Conservation (phyloP, 148 eudicot genomes). For the Gaultheria prostrata region DNA sequence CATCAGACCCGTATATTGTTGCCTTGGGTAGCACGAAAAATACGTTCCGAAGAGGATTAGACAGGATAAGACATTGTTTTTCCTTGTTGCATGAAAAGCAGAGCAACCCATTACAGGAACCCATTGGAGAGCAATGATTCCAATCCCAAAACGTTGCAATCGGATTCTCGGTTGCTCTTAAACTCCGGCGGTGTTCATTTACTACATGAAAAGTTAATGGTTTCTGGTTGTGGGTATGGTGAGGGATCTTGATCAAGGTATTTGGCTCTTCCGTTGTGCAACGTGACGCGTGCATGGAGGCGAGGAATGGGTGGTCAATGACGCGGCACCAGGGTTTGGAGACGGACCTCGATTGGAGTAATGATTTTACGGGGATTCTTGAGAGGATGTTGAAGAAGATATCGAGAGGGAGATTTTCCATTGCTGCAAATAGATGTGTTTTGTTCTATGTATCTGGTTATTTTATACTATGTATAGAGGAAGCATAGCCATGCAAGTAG, state of each 20-base stretch:
- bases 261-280: background rate
- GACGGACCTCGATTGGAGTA: background rate
- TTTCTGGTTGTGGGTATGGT: background rate
- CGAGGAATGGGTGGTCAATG: background rate
- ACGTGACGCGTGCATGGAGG: background rate
- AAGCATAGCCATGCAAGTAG: background rate
- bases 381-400: slow-evolving; percentile 7
- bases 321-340: slow-evolving; percentile 13
- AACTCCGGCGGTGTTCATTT: background rate
- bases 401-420: background rate
- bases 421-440: background rate
- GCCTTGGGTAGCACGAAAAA: background rate
- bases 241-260: background rate
- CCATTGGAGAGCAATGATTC: background rate
- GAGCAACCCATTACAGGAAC: slow-evolving; percentile 20
- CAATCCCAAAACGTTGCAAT: background rate
- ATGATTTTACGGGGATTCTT: background rate
- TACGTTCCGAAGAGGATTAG: background rate
- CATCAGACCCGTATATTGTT: background rate
- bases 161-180: background rate
- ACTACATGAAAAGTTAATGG: background rate
- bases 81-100: slow-evolving; percentile 2
- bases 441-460: background rate
- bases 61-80: background rate
- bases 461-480: background rate